These are phyloP conservation scores for Senecio squalidus DNA, from an alignment of 140 eudicot species.

Conservation along the genomic window DNA sequence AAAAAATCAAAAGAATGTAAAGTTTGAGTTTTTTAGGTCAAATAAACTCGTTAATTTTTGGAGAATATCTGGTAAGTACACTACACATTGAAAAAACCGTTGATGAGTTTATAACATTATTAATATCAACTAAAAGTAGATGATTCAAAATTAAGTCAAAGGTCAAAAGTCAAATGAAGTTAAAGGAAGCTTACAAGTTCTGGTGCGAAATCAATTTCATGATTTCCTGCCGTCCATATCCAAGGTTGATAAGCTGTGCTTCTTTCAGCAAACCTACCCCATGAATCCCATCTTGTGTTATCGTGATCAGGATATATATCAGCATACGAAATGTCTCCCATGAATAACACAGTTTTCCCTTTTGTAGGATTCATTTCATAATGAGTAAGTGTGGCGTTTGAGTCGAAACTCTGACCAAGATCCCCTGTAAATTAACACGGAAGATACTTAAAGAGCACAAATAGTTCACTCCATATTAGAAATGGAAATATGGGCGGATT, in stretches of 20 bases:
- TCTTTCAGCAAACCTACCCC: constrained; percentile 72
- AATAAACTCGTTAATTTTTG: not conserved
- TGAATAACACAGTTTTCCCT: constrained; percentile 60
- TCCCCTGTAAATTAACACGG: constrained; percentile 46
- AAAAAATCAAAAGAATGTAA: not conserved
- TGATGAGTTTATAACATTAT: not conserved
- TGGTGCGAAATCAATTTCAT: constrained; percentile 75
- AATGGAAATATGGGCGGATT: too few species aligned
- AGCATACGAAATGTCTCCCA: constrained; percentile 82
- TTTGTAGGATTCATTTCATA: constrained; percentile 56
- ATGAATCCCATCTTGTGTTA: constrained; percentile 71
- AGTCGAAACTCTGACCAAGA: constrained; percentile 82
- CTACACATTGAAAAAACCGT: not conserved
- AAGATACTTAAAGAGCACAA: not conserved
- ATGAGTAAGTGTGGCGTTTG: constrained; percentile 60
- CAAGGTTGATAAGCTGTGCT: constrained; percentile 84
- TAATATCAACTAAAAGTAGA: constrained; percentile 5
- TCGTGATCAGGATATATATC: constrained; percentile 60
- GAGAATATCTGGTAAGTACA: not conserved
- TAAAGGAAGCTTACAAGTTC: constrained; percentile 54
- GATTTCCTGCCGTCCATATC: constrained; percentile 85
- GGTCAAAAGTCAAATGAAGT: too few species aligned
- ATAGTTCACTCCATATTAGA: not conserved
- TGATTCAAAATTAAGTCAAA: not conserved
- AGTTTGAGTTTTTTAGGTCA: constrained; percentile 20